Evolutionary conservation across 805 yeast species (phyloP).

Genomic region (Hanseniaspora valbyensis): DNA sequence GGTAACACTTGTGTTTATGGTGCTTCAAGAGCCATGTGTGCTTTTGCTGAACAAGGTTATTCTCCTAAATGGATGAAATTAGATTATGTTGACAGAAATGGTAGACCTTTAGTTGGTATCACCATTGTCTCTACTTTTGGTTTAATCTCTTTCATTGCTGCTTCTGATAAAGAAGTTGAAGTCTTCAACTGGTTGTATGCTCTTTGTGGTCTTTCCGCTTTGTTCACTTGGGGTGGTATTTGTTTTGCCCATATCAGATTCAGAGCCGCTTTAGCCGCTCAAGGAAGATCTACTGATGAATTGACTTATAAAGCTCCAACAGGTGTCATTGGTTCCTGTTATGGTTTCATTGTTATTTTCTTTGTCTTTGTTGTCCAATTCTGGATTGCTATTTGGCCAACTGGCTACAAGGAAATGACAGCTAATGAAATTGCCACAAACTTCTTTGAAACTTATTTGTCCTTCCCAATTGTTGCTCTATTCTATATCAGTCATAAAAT

Average conservation of each 20-base stretch:
- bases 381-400: conserved; percentile 72
- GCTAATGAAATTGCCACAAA: conserved; percentile 30
- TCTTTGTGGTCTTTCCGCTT: conserved; percentile 47
- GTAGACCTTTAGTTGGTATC: conserved; percentile 56
- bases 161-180: conserved; percentile 39
- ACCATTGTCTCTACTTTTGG: conserved; percentile 43
- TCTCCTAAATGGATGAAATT: conserved; percentile 41
- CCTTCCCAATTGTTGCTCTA: conserved; percentile 49
- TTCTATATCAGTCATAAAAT: conserved; percentile 50
- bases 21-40: conserved; percentile 53
- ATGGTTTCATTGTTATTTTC: conserved; percentile 48
- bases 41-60: conserved; percentile 53
- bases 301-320: conserved; percentile 53
- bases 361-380: conserved; percentile 64
- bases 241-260: conserved; percentile 50
- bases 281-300: conserved; percentile 61
- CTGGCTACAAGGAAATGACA: conserved; percentile 43
- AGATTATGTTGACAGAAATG: conserved; percentile 52
- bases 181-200: conserved; percentile 59
- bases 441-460: conserved; percentile 58
- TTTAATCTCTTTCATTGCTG: conserved; percentile 46
- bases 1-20: conserved; percentile 63
- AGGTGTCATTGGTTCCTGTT: conserved; percentile 58
- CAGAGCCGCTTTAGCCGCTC: conserved; percentile 50
- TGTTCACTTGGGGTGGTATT: conserved; percentile 55